These are phyloP conservation scores for Hanseniaspora singularis DNA, from an alignment of 805 yeast species.

Conservation along the genomic window DNA sequence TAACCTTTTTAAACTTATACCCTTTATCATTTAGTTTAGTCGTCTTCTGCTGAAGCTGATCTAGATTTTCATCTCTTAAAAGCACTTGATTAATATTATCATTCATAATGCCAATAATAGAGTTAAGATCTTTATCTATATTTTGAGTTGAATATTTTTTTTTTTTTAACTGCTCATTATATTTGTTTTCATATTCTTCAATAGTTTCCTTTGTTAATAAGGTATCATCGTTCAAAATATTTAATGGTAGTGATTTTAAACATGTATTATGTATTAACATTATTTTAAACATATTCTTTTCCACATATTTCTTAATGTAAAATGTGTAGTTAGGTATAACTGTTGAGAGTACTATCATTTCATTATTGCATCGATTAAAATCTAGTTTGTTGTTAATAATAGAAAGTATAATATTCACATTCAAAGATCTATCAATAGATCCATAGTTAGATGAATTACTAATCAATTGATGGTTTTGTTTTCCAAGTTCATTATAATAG, in stretches of 20 bases:
- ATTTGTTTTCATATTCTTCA: not conserved
- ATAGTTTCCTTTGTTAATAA: not conserved
- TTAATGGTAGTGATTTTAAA: slow-evolving; percentile 6
- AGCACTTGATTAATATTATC: slow-evolving; percentile 37
- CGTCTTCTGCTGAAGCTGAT: slow-evolving; percentile 65
- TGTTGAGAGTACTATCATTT: not conserved
- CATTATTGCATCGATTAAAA: not conserved
- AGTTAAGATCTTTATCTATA: slow-evolving; percentile 26
- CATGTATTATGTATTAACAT: not conserved
- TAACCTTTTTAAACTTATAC: slow-evolving; percentile 55
- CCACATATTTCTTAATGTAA: not conserved
- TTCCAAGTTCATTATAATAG: not conserved
- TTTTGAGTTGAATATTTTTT: slow-evolving; percentile 9
- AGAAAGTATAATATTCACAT: not conserved
- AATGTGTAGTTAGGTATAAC: not conserved
- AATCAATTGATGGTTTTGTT: not conserved
- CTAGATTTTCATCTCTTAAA: slow-evolving; percentile 67
- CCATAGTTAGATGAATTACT: not conserved
- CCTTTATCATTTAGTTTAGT: slow-evolving; percentile 57
- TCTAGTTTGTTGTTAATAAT: slow-evolving; percentile 4
- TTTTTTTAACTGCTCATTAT: not conserved
- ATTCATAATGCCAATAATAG: slow-evolving; percentile 29
- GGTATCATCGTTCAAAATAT: slow-evolving; percentile 4
- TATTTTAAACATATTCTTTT: not conserved
- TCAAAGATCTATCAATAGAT: not conserved